Conservation (phyloP, 2,329 filamentous ascomycete genomes). For the Fusarium musae region DNA sequence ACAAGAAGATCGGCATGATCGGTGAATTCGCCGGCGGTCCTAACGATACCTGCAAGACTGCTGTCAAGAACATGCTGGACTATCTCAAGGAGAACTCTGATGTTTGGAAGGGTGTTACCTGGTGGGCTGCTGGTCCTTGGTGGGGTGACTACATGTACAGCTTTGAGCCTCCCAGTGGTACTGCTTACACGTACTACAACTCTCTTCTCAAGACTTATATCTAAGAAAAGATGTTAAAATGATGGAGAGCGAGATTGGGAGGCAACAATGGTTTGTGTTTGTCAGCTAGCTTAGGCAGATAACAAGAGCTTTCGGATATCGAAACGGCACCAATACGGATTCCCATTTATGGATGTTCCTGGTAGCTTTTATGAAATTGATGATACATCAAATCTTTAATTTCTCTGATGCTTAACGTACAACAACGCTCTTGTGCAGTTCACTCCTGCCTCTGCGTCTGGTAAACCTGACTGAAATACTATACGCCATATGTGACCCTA, state of each 20-base stretch:
- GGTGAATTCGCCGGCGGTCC: slow-evolving; percentile 67
- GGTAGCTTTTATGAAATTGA: background rate
- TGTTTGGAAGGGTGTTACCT: slow-evolving; percentile 67
- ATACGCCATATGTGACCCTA: accelerated
- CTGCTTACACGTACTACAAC: slow-evolving; percentile 51
- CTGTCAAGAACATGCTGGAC: slow-evolving; percentile 62
- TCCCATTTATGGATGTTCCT: background rate
- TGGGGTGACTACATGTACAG: slow-evolving; percentile 63
- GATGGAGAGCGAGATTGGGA: background rate
- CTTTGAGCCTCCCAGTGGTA: slow-evolving; percentile 60
- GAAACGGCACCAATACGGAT: background rate
- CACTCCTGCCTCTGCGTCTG: accelerated
- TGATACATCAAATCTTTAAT: background rate
- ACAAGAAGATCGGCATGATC: slow-evolving; percentile 65
- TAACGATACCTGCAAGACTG: slow-evolving; percentile 62
- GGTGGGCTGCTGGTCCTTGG: slow-evolving; percentile 70
- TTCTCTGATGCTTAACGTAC: accelerated
- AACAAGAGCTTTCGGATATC: background rate
- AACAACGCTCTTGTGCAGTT: background rate
- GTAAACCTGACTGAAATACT: too few relatives aligned
- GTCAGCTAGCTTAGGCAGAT: background rate
- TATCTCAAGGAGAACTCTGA: slow-evolving; percentile 65
- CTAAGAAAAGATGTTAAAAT: background rate
- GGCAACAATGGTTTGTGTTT: accelerated
- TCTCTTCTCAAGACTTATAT: slow-evolving; percentile 38